Evolutionary conservation across 1,284 basidiomycete species (phyloP).

Genomic region (Ustilago crameri): DNA sequence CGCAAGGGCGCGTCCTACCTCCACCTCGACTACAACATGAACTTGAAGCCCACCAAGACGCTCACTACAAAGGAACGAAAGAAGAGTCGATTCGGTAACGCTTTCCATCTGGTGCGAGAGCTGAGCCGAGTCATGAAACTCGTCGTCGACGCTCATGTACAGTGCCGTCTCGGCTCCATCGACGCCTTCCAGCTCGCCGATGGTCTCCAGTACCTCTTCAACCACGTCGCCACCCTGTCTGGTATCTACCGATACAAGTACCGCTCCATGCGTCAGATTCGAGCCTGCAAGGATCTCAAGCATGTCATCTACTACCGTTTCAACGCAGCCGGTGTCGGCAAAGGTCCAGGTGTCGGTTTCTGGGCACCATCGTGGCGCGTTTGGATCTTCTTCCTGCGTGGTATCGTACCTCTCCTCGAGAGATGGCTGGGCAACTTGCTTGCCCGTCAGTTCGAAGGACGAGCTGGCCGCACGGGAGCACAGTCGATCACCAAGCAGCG

Average conservation of each 20-base stretch:
- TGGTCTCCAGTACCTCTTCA: slow-evolving; percentile 97
- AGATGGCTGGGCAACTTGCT: slow-evolving; percentile 97
- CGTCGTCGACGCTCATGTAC: slow-evolving; percentile 97
- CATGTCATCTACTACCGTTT: slow-evolving; percentile 84
- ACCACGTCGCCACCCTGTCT: slow-evolving; percentile 95
- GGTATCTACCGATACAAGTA: slow-evolving; percentile 99
- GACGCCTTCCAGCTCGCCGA: slow-evolving; percentile 99
- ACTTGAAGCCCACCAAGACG: slow-evolving; percentile 97
- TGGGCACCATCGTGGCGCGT: slow-evolving; percentile 99
- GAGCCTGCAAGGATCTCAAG: slow-evolving; percentile 99
- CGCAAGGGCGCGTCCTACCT: slow-evolving; percentile 98
- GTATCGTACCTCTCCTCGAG: slow-evolving; percentile 96
- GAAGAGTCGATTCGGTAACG: slow-evolving; percentile 99
- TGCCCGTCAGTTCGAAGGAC: slow-evolving; percentile 94
- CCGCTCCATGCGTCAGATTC: slow-evolving; percentile 99
- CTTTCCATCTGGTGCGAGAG: slow-evolving; percentile 96
- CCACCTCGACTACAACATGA: slow-evolving; percentile 93
- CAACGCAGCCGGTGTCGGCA: slow-evolving; percentile 99
- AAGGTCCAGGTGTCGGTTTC: slow-evolving; percentile 98
- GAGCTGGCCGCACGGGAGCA: slow-evolving; percentile 82
- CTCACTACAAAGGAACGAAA: slow-evolving; percentile 99
- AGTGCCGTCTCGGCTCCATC: slow-evolving; percentile 97
- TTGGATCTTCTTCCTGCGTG: slow-evolving; percentile 99
- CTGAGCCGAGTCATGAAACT: slow-evolving; percentile 97
- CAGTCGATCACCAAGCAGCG: slow-evolving; percentile 96